These are phyloP conservation scores for Suaeda aralocaspica DNA, from an alignment of 148 eudicot species.

Conservation along the genomic window DNA sequence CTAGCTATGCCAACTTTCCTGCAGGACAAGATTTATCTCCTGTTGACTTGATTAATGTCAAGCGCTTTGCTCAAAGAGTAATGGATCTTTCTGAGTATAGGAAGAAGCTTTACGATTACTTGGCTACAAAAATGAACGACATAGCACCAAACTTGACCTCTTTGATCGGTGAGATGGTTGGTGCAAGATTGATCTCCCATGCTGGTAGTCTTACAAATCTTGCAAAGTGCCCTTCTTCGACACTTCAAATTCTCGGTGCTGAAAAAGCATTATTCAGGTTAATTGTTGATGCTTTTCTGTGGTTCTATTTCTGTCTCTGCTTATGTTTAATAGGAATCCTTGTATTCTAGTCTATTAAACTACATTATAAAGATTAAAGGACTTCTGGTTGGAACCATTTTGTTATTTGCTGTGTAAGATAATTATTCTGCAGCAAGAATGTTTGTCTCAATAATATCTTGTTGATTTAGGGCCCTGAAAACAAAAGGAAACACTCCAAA, in stretches of 20 bases:
- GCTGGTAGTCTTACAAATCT: constrained; percentile 98
- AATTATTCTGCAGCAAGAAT: not conserved
- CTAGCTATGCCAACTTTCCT: constrained; percentile 11
- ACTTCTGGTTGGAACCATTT: too few species aligned
- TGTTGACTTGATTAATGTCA: constrained; percentile 86
- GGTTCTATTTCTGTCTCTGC: not conserved
- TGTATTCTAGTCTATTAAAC: not conserved
- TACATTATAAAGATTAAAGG: too few species aligned
- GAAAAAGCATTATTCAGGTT: constrained; percentile 99
- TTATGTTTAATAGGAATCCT: not conserved
- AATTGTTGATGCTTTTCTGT: not conserved
- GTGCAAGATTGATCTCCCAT: constrained; percentile 94
- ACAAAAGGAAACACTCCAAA: constrained; percentile 94
- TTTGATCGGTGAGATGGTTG: constrained; percentile 92
- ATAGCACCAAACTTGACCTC: constrained; percentile 97
- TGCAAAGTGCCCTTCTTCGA: constrained; percentile 97
- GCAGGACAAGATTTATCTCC: constrained; percentile 93
- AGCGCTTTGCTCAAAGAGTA: constrained; percentile 86
- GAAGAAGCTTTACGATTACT: constrained; percentile 77
- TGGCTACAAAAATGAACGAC: constrained; percentile 85
- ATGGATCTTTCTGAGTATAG: constrained; percentile 94
- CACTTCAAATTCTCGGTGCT: constrained; percentile 96
- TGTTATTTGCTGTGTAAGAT: not conserved
- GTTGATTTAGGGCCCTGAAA: constrained; percentile 70
- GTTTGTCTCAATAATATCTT: not conserved